Evolutionary conservation across 352 stramenopile genomes (phyloP).

Genomic region (Phytopythium kandeliae): DNA sequence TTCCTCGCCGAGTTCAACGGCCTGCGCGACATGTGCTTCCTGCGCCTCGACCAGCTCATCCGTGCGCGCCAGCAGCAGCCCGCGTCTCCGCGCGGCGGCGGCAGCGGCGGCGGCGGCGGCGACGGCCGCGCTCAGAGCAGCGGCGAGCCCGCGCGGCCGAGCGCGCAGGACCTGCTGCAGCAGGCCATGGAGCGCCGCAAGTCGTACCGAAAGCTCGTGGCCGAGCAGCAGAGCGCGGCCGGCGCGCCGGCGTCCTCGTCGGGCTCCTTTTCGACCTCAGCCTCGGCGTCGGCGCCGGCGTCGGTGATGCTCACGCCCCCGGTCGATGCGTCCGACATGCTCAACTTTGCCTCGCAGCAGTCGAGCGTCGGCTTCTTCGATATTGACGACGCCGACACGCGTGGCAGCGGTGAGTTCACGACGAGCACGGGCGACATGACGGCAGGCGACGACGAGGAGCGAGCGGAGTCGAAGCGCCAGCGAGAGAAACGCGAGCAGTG

Average conservation of each 20-base stretch:
- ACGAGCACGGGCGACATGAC: background rate
- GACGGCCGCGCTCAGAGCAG: too few relatives aligned
- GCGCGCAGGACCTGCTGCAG: conserved; percentile 34
- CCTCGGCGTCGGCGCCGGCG: background rate
- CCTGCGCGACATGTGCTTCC: conserved; percentile 62
- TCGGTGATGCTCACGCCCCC: background rate
- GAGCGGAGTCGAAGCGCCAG: conserved; percentile 6
- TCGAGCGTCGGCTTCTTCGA: conserved; percentile 46
- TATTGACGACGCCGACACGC: conserved; percentile 25
- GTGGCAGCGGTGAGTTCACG: conserved; percentile 7
- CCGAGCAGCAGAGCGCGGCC: conserved; percentile 8
- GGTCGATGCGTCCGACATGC: conserved; percentile 2
- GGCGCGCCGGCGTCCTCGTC: background rate
- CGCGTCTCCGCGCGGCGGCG: too few relatives aligned
- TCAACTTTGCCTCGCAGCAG: conserved; percentile 13
- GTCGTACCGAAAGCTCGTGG: conserved; percentile 41
- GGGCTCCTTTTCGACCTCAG: too few relatives aligned
- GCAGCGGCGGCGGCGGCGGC: too few relatives aligned
- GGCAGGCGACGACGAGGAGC: conserved; percentile 3
- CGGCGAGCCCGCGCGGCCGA: conserved; percentile 19
- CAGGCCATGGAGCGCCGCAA: conserved; percentile 50
- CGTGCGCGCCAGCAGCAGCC: conserved; percentile 42
- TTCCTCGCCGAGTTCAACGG: conserved; percentile 81
- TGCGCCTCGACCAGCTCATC: conserved; percentile 68
- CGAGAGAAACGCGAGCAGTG: conserved; percentile 10